Percentiles rank a stretch among this genome's conserved stretches.
Evolutionary conservation across 2,329 filamentous ascomycete species (phyloP).

Genomic region (Hymenoscyphus salicellus): DNA sequence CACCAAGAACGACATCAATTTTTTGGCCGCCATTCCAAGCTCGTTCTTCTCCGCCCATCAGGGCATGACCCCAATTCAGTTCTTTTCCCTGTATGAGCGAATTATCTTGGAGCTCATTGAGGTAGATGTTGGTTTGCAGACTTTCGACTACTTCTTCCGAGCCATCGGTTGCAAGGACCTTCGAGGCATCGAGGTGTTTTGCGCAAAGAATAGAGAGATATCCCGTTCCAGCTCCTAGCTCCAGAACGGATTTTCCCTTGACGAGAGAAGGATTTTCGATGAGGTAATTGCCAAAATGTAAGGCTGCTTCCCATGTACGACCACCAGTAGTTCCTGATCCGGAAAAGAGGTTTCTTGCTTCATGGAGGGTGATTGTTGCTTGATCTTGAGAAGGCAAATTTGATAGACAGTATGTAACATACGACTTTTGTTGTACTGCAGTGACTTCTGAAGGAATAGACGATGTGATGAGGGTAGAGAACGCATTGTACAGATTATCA

Average conservation of each 20-base stretch:
- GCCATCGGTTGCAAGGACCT: conserved; percentile 70
- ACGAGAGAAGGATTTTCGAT: conserved; percentile 43
- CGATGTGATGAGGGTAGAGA: conserved; percentile 63
- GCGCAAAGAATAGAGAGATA: conserved; percentile 71
- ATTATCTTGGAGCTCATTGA: conserved; percentile 60
- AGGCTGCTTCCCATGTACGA: conserved; percentile 76
- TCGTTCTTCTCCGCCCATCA: conserved; percentile 38
- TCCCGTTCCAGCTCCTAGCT: conserved; percentile 74
- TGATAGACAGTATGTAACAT: conserved; percentile 65
- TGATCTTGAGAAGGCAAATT: conserved; percentile 15
- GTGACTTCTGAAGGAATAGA: conserved; percentile 62
- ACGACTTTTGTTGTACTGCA: conserved; percentile 68
- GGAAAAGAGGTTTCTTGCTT: conserved; percentile 66
- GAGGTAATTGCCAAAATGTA: conserved; percentile 70
- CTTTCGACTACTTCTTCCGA: conserved; percentile 68
- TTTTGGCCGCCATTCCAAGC: conserved; percentile 42
- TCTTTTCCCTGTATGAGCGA: conserved; percentile 57
- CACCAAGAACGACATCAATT: conserved; percentile 66
- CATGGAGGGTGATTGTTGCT: conserved; percentile 59
- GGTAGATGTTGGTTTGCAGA: conserved; percentile 63
- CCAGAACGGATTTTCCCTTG: conserved; percentile 57
- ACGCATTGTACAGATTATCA: conserved; percentile 69
- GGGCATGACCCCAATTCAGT: conserved; percentile 43
- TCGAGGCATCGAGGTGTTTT: conserved; percentile 58
- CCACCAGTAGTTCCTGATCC: conserved; percentile 71